Percentiles rank a stretch among this genome's conserved stretches.
Evolutionary conservation across 1,139 yeast genomes (phyloP).

Genomic region (Diutina catenulata): DNA sequence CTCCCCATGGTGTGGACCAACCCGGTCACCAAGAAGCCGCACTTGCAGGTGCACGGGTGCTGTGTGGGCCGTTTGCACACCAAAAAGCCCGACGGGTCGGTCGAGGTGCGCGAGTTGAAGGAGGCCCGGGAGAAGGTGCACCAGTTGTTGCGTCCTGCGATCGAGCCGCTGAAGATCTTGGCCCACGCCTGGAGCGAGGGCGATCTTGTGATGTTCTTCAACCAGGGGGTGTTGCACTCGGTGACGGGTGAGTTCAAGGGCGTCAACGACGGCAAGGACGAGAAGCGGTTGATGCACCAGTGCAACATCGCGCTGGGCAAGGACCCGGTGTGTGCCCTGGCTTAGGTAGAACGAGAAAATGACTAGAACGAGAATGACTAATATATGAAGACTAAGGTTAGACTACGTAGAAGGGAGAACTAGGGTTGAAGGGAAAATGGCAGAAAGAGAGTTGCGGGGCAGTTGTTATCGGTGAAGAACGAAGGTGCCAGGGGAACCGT

Average conservation of each 20-base stretch:
- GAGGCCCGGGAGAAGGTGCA: slow-evolving; percentile 66
- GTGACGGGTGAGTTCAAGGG: slow-evolving; percentile 77
- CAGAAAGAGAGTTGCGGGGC: too few species aligned
- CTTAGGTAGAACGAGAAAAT: too few species aligned
- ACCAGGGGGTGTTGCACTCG: slow-evolving; percentile 83
- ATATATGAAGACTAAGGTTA: too few species aligned
- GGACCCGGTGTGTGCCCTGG: too few species aligned
- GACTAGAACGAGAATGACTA: too few species aligned
- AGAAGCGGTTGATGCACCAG: slow-evolving; percentile 81
- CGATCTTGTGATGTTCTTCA: slow-evolving; percentile 73
- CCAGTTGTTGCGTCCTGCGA: slow-evolving; percentile 74
- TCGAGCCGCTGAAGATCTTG: slow-evolving; percentile 58
- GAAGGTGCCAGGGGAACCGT: too few species aligned
- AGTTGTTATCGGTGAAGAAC: too few species aligned
- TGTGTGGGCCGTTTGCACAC: slow-evolving; percentile 62
- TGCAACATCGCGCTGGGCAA: slow-evolving; percentile 78
- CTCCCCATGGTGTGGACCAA: slow-evolving; percentile 88
- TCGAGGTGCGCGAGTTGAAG: slow-evolving; percentile 39
- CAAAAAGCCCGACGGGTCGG: slow-evolving; percentile 39
- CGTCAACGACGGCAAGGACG: slow-evolving; percentile 41
- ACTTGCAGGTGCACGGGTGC: slow-evolving; percentile 78
- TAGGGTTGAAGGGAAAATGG: too few species aligned
- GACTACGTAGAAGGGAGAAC: too few species aligned
- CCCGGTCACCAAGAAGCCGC: slow-evolving; percentile 76
- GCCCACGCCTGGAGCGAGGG: slow-evolving; percentile 79